Base-by-base conservation (phyloP, 1,139 yeast genomes). In the Arxiozyma bovina region DNA sequence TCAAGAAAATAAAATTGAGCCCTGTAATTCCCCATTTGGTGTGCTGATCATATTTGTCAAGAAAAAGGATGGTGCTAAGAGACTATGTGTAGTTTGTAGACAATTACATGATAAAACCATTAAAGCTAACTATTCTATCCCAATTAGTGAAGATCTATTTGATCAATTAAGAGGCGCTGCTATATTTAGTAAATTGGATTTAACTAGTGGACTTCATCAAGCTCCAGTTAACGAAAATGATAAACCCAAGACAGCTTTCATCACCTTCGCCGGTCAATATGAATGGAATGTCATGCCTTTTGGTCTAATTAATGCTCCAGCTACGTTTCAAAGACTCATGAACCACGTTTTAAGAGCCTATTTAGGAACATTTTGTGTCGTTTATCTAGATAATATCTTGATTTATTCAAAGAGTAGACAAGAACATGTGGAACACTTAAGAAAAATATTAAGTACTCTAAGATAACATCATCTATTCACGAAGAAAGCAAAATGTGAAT, bases 31-130 rank as follows among this genome's bases (percentile, higher is more conserved):
- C 11, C 51, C 46, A 17, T 49, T 49, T 41, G 46, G 46, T 12
- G 51, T 45, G n/a, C 34, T 40, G 4, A 45, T 23, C 4, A 22
- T 42, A 17, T 47, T 41, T 17, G 46, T 49, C 22, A 49, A 50
- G 38, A 60, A 63, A 49, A 55, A 56, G 25, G 62, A 63, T 46
- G 58, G 56, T 1, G 30, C 55, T 9, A 34, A 54, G 17, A 40
- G 65, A 4, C 25, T 63, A 48, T 57, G 64, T 44, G 53, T 63
- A 9, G 67, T 65, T 48, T 64, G 58, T 34, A 53, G 66, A 27
- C 52, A 53, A 1, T 49, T 63, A 34, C 63, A 63, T 45, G 45
- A 51, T 11, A 50, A 41, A 9, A 63, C 66, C 1, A 53, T 57
- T 4, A 52, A 54, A 25, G 58, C 60, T 42, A 46, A 53, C 8